These are phyloP conservation scores for Trametes versicolor DNA, from an alignment of 1,284 basidiomycete genomes.

Conservation along the genomic window DNA sequence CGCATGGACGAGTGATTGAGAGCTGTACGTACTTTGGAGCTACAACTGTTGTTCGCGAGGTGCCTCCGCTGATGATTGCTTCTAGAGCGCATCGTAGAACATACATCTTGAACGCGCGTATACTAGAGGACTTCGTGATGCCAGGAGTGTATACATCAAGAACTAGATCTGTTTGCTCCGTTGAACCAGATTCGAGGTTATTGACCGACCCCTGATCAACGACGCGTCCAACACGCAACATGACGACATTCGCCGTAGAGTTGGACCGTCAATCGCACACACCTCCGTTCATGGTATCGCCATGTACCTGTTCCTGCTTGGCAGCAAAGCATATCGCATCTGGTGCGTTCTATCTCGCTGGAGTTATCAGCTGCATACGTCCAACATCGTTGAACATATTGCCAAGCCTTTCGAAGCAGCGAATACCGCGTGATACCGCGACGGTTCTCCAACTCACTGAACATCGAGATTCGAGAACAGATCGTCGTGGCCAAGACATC, in stretches of 20 bases:
- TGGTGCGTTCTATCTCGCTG: conserved; percentile 8
- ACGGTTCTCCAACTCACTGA: neutral
- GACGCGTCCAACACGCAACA: neutral
- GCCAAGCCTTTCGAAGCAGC: conserved; percentile 18
- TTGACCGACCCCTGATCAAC: neutral
- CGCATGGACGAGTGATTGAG: neutral
- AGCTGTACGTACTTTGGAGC: neutral
- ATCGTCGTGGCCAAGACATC: neutral
- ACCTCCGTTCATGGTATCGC: neutral
- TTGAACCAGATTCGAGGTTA: neutral
- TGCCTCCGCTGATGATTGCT: neutral
- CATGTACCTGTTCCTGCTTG: conserved; percentile 16
- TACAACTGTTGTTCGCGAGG: neutral
- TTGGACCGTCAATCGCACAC: neutral
- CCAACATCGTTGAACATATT: neutral
- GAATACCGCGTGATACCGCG: conserved; percentile 2
- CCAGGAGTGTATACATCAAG: too few species aligned
- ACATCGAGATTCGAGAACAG: neutral
- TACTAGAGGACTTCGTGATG: too few species aligned
- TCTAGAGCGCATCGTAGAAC: neutral
- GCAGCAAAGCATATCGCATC: neutral
- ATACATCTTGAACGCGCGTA: too few species aligned
- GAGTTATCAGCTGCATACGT: neutral
- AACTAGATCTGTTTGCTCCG: too few species aligned
- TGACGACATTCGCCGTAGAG: conserved; percentile 16